Conservation (phyloP, 2,329 filamentous ascomycete species). For the Microdochium paspali region DNA sequence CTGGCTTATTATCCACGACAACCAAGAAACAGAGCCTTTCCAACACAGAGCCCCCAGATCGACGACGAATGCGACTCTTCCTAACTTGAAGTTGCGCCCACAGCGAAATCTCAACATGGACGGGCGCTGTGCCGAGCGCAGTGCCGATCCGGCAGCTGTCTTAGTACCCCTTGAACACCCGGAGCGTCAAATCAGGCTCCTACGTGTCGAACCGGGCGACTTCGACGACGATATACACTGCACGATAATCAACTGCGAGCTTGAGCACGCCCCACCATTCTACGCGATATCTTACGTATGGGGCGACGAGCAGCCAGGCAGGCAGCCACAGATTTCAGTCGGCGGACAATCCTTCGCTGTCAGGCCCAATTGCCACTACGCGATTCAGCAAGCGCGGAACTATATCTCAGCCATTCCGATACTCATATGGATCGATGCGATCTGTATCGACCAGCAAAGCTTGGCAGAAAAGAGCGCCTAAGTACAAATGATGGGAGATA, state of each 20-base stretch:
- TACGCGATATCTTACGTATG: not conserved
- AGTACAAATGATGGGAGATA: conserved; percentile 1
- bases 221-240: not conserved
- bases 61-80: too few species aligned
- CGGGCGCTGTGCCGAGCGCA: too few species aligned
- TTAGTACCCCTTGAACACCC: too few species aligned
- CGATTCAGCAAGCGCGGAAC: not conserved
- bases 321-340: not conserved
- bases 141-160: too few species aligned
- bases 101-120: too few species aligned
- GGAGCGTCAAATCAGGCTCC: not conserved
- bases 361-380: not conserved
- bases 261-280: not conserved
- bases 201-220: not conserved
- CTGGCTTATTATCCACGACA: too few species aligned
- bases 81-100: too few species aligned
- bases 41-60: too few species aligned
- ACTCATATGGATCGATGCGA: conserved; percentile 2
- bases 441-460: conserved; percentile 4
- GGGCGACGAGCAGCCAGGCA: not conserved
- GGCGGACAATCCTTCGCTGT: not conserved
- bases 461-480: not conserved
- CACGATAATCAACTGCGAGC: not conserved
- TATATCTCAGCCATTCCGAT: not conserved
- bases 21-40: too few species aligned